Conservation (phyloP, 2,329 filamentous ascomycete genomes). For the Xylaria sp. region DNA sequence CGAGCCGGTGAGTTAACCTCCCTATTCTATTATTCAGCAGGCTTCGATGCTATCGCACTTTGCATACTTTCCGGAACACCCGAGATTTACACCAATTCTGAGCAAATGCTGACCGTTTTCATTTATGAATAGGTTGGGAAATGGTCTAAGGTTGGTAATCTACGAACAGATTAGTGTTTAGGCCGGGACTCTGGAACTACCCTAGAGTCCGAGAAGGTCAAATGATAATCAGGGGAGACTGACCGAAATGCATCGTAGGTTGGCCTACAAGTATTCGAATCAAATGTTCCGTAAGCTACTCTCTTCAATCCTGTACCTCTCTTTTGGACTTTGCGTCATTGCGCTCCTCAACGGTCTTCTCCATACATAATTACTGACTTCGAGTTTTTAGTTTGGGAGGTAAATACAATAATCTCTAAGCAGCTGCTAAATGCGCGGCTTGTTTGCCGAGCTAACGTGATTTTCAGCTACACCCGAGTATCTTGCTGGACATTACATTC, state of each 20-base stretch:
- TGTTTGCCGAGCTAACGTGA: conserved; percentile 18
- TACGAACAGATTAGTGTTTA: neutral
- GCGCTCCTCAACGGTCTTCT: neutral
- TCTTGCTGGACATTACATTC: conserved; percentile 95
- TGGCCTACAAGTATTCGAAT: conserved; percentile 95
- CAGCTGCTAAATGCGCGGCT: neutral
- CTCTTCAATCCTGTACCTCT: neutral
- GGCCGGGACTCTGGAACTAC: neutral
- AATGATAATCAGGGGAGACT: conserved; percentile 3
- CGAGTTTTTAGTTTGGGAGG: conserved; percentile 29
- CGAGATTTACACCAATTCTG: neutral
- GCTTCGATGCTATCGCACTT: neutral
- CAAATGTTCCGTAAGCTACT: conserved; percentile 57
- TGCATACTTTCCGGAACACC: neutral
- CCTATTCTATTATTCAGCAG: neutral
- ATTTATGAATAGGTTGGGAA: conserved; percentile 72
- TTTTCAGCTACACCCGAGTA: conserved; percentile 97
- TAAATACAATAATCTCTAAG: conserved; percentile 12
- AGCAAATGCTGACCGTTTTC: conserved; percentile 7
- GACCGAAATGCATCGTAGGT: conserved; percentile 52
- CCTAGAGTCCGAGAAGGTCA: no score
- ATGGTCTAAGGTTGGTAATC: conserved; percentile 82
- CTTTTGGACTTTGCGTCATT: neutral
- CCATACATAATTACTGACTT: conserved; percentile 11
- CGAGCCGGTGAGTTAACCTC: conserved; percentile 71